phyloP scores from a whole-genome alignment of 2,329 filamentous ascomycete genomes.

The Annulohypoxylon truncatum region DNA sequence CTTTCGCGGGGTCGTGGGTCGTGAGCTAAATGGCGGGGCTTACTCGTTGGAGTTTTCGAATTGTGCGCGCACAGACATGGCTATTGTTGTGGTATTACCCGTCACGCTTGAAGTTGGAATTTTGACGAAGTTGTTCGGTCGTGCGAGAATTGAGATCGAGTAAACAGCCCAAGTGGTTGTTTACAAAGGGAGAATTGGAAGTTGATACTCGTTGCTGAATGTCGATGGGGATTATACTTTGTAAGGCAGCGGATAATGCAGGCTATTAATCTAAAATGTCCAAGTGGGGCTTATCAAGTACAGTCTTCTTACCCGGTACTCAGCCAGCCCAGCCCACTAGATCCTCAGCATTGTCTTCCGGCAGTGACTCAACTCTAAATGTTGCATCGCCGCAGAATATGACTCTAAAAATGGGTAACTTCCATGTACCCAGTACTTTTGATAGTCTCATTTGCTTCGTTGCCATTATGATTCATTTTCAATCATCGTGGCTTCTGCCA shows the following conservation, averaged over 20 bases:
- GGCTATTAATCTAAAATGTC: slow-evolving; percentile 30
- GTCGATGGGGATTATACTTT: slow-evolving; percentile 6
- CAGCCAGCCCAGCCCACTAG: background rate
- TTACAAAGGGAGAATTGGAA: background rate
- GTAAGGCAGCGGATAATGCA: slow-evolving; percentile 20
- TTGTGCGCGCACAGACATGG: slow-evolving; percentile 76
- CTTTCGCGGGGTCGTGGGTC: slow-evolving; percentile 38
- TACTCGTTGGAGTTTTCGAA: slow-evolving; percentile 94
- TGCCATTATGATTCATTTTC: slow-evolving; percentile 41
- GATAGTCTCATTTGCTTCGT: background rate
- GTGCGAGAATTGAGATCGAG: background rate
- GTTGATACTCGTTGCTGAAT: slow-evolving; percentile 3
- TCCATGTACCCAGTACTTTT: background rate
- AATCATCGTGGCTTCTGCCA: slow-evolving; percentile 21
- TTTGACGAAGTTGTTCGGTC: slow-evolving; percentile 12
- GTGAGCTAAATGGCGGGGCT: slow-evolving; percentile 44
- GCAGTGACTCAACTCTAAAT: slow-evolving; percentile 30
- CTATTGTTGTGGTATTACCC: slow-evolving; percentile 43
- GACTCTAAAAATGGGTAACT: slow-evolving; percentile 18
- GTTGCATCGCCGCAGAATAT: slow-evolving; percentile 30
- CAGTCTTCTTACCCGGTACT: slow-evolving; percentile 1
- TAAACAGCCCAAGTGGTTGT: background rate
- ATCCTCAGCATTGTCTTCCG: background rate
- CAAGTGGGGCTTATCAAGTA: slow-evolving; percentile 20
- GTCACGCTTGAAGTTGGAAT: slow-evolving; percentile 36